These are phyloP conservation scores for Grigorovia yakushimaensis DNA, from an alignment of 805 yeast genomes.

Conservation along the genomic window DNA sequence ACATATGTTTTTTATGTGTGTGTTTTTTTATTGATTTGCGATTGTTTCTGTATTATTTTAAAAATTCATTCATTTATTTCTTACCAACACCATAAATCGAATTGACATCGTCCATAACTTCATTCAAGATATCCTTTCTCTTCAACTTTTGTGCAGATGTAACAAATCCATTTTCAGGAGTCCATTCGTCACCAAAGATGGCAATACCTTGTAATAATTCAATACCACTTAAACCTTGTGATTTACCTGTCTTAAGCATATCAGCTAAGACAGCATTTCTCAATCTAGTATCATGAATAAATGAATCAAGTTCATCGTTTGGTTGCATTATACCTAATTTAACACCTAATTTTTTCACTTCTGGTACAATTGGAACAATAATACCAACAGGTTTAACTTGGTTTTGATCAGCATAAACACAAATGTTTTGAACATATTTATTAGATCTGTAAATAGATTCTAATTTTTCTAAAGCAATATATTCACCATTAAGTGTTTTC, in stretches of 20 bases:
- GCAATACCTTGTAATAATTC: slow-evolving; percentile 77
- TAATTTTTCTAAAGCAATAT: slow-evolving; percentile 90
- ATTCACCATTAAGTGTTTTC: slow-evolving; percentile 94
- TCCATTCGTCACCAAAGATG: slow-evolving; percentile 87
- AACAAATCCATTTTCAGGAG: slow-evolving; percentile 89
- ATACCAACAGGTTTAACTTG: slow-evolving; percentile 91
- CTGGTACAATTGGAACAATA: slow-evolving; percentile 67
- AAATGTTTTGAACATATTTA: slow-evolving; percentile 64
- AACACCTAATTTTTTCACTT: slow-evolving; percentile 50
- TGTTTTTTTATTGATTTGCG: not conserved
- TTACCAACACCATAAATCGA: slow-evolving; percentile 41
- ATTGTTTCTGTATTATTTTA: not conserved
- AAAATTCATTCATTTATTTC: not conserved
- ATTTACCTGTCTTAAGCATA: slow-evolving; percentile 63
- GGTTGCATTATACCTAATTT: slow-evolving; percentile 41
- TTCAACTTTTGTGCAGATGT: slow-evolving; percentile 95
- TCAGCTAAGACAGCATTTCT: slow-evolving; percentile 43
- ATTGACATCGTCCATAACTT: slow-evolving; percentile 59
- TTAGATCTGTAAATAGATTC: slow-evolving; percentile 88
- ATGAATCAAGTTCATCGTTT: slow-evolving; percentile 38
- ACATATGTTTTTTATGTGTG: not conserved
- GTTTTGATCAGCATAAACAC: slow-evolving; percentile 84
- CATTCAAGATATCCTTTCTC: slow-evolving; percentile 76
- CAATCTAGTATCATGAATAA: slow-evolving; percentile 49
- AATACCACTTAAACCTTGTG: slow-evolving; percentile 74